Percentiles rank a stretch among this genome's conserved stretches.
phyloP scores from a whole-genome alignment of 1,284 basidiomycete genomes.

The Apiotrichum montevideense region DNA sequence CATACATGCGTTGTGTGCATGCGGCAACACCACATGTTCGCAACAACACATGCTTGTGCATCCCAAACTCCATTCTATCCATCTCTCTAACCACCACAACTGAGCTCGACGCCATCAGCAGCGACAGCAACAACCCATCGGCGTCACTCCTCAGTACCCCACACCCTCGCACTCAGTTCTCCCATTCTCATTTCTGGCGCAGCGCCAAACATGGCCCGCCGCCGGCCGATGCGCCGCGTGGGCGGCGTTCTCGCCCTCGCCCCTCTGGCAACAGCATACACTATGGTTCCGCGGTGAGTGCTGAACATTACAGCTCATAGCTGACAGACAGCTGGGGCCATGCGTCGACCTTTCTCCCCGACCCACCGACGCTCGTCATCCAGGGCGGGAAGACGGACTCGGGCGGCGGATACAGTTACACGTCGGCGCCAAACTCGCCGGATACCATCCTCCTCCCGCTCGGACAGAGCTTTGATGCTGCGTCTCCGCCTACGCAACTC shows the following conservation, averaged over 20 bases:
- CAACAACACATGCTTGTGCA: too few species aligned
- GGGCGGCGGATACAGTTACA: slow-evolving; percentile 62
- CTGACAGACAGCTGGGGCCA: slow-evolving; percentile 66
- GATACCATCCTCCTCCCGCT: slow-evolving; percentile 66
- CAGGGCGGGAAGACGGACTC: slow-evolving; percentile 73
- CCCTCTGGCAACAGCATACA: background rate
- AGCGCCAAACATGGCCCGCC: background rate
- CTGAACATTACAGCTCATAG: background rate
- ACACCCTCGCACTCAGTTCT: too few species aligned
- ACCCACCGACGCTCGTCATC: slow-evolving; percentile 56
- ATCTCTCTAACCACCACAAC: too few species aligned
- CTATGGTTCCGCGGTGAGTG: slow-evolving; percentile 2
- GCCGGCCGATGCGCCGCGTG: background rate
- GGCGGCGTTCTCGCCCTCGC: background rate
- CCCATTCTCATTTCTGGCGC: too few species aligned
- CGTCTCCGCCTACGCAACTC: slow-evolving; percentile 55
- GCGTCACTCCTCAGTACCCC: too few species aligned
- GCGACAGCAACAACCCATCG: too few species aligned
- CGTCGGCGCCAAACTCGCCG: slow-evolving; percentile 62
- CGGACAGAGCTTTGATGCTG: slow-evolving; percentile 55
- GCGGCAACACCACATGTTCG: too few species aligned
- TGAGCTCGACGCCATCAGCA: too few species aligned
- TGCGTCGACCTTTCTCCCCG: slow-evolving; percentile 57
- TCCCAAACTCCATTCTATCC: too few species aligned
- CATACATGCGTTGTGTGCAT: too few species aligned